Percentiles rank a stretch among this genome's conserved stretches.
Evolutionary conservation across 1,284 basidiomycete species (phyloP).

Genomic region (Gomphus bonarii): DNA sequence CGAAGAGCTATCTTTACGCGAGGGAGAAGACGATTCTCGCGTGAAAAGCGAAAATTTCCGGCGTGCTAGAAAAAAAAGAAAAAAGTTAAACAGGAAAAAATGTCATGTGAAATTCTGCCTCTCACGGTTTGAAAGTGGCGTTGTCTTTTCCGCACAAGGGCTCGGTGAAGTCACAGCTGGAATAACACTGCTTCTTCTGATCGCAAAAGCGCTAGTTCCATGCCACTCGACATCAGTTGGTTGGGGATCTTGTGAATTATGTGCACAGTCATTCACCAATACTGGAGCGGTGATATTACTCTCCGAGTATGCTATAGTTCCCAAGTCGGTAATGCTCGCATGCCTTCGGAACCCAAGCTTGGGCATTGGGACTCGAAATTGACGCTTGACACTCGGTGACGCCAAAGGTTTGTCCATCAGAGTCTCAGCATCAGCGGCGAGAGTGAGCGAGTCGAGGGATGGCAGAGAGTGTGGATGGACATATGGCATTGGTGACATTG

Average conservation of each 20-base stretch:
- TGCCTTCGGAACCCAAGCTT: not conserved
- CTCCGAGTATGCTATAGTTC: not conserved
- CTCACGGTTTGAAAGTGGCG: not conserved
- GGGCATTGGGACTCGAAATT: not conserved
- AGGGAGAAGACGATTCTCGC: not conserved
- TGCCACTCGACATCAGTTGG: not conserved
- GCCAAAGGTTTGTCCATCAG: not conserved
- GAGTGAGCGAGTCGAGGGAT: slow-evolving; percentile 5
- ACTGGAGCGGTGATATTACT: not conserved
- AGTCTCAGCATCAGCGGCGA: not conserved
- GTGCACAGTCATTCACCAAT: not conserved
- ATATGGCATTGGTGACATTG: not conserved
- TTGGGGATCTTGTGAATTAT: not conserved
- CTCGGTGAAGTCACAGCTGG: not conserved
- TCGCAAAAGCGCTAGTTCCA: slow-evolving; percentile 1
- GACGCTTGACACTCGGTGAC: not conserved
- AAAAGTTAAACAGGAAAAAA: not conserved
- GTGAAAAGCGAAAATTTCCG: slow-evolving; percentile 8
- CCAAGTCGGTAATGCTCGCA: not conserved
- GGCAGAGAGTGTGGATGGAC: not conserved
- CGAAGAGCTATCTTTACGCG: not conserved
- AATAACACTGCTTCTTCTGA: not conserved
- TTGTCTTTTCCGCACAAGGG: not conserved
- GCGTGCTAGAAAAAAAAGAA: not conserved
- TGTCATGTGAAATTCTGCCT: not conserved